phyloP scores from a whole-genome alignment of 208 protist species.

The Acanthamoeba royreba region DNA sequence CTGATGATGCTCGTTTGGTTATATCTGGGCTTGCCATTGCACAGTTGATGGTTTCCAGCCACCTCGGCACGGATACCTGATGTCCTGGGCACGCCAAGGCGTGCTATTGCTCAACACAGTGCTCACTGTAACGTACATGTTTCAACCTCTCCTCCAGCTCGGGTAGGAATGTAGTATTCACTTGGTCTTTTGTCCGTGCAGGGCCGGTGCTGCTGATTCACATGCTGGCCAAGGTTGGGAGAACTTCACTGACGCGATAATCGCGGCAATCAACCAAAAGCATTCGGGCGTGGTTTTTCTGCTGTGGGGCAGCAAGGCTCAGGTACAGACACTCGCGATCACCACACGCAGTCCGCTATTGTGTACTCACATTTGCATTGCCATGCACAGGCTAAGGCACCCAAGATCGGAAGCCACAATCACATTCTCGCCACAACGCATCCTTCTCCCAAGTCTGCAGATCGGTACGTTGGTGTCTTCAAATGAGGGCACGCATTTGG shows the following conservation, averaged over 20 bases:
- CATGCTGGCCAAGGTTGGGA: constrained; percentile 21
- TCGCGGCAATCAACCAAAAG: neutral
- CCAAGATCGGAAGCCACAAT: neutral
- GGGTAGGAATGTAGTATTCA: neutral
- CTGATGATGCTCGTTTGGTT: neutral
- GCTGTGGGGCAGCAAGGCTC: neutral
- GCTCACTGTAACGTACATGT: constrained; percentile 9
- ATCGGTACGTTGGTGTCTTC: neutral
- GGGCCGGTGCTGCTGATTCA: neutral
- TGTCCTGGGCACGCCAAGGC: constrained; percentile 1
- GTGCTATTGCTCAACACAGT: constrained; percentile 40
- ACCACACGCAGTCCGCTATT: neutral
- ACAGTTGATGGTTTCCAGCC: neutral
- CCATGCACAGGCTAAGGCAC: neutral
- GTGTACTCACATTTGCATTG: neutral
- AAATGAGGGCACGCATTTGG: neutral
- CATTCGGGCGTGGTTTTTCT: constrained; percentile 8
- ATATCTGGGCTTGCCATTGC: neutral
- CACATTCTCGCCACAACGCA: neutral
- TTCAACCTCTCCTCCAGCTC: neutral
- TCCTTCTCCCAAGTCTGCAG: neutral
- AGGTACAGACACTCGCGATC: neutral
- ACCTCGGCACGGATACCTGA: neutral
- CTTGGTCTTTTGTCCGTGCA: neutral
- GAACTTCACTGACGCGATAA: constrained; percentile 14